These are phyloP conservation scores for Paxillus rubicundulus DNA, from an alignment of 768 basidiomycete species.

Conservation along the genomic window DNA sequence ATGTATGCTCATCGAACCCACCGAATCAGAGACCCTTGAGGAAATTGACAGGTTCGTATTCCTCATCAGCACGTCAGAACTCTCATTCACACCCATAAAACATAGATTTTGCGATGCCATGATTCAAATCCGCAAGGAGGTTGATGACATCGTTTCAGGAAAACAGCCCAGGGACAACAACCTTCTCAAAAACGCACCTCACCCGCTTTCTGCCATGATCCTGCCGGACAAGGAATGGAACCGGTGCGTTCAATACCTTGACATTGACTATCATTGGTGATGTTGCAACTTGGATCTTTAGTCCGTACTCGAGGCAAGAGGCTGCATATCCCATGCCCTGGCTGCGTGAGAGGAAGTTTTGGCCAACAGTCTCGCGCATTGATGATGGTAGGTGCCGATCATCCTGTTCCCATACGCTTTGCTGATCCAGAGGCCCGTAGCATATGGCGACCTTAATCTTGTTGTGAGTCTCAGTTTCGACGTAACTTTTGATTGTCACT, in stretches of 20 bases:
- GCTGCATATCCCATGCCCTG: conserved; percentile 90
- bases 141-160: conserved; percentile 80
- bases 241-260: conserved; percentile 45
- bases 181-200: conserved; percentile 90
- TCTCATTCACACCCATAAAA: neutral
- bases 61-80: neutral
- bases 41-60: conserved; percentile 76
- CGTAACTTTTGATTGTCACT: conserved; percentile 2
- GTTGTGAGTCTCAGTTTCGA: conserved; percentile 52
- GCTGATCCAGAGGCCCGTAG: conserved; percentile 38
- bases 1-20: conserved; percentile 97
- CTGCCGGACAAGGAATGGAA: conserved; percentile 84
- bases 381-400: conserved; percentile 75
- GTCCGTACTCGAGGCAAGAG: conserved; percentile 85
- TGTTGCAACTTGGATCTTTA: conserved; percentile 23
- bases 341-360: conserved; percentile 89
- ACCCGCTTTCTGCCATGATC: conserved; percentile 73
- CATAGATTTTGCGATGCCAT: conserved; percentile 95
- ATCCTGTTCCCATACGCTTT: neutral
- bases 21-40: conserved; percentile 91
- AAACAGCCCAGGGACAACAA: conserved; percentile 92
- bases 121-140: conserved; percentile 93
- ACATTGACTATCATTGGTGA: conserved; percentile 5
- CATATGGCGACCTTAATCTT: conserved; percentile 91
- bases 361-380: conserved; percentile 89